A percentile compares a stretch with the other conserved stretches of the same genome.
Evolutionary conservation across 495 filamentous ascomycete species (phyloP).

Genomic region (Patellaria atrata): DNA sequence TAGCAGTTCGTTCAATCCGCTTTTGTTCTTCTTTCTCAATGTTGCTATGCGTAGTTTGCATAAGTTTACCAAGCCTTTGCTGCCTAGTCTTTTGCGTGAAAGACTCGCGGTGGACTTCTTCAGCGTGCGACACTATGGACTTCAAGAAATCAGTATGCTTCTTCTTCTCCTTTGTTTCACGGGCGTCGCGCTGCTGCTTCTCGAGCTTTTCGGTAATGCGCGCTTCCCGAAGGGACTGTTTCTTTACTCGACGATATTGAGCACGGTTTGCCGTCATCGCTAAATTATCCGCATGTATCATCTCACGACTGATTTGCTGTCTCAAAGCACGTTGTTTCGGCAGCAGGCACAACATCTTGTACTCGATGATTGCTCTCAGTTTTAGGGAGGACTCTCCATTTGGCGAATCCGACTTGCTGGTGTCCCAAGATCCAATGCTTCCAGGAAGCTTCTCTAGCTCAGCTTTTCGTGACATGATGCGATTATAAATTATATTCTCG

Average conservation of each 20-base stretch:
- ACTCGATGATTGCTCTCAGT: constrained; percentile 80
- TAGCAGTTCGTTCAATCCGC: constrained; percentile 87
- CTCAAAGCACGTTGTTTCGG: constrained; percentile 74
- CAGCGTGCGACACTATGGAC: constrained; percentile 51
- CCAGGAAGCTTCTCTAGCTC: constrained; percentile 71
- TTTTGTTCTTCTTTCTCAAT: constrained; percentile 99
- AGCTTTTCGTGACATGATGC: constrained; percentile 64
- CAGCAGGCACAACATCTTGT: constrained; percentile 70
- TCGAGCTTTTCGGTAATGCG: constrained; percentile 95
- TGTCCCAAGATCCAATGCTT: constrained; percentile 74
- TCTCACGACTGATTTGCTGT: constrained; percentile 70
- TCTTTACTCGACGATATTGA: constrained; percentile 86
- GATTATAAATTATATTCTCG: constrained; percentile 77
- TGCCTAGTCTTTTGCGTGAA: constrained; percentile 51
- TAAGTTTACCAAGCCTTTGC: constrained; percentile 75
- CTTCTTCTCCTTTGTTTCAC: constrained; percentile 87
- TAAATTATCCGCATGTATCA: constrained; percentile 86
- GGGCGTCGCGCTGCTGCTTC: constrained; percentile 92
- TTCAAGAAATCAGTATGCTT: constrained; percentile 83
- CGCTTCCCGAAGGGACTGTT: constrained; percentile 87
- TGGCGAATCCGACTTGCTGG: constrained; percentile 50
- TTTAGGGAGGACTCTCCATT: constrained; percentile 71
- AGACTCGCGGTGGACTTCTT: constrained; percentile 45
- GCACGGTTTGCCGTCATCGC: constrained; percentile 88
- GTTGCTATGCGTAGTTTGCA: constrained; percentile 76